These are phyloP conservation scores for Linnemannia elongata DNA, from an alignment of 192 early-diverging fungal genomes.

Conservation along the genomic window DNA sequence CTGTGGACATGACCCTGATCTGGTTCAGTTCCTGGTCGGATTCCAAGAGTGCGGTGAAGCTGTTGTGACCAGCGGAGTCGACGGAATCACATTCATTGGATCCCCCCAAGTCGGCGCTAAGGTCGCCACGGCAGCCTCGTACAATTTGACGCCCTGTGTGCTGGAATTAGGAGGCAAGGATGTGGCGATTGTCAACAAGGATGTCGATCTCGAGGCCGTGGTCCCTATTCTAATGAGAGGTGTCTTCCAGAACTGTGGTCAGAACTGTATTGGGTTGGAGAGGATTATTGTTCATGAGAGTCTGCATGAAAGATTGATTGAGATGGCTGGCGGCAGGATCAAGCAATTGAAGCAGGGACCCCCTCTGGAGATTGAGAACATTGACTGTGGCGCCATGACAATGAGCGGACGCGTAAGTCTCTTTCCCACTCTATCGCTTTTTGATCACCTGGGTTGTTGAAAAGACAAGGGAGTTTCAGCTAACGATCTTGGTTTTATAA, in stretches of 20 bases:
- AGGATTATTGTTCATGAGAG: slow-evolving; percentile 81
- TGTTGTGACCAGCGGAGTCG: slow-evolving; percentile 71
- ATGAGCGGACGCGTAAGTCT: slow-evolving; percentile 74
- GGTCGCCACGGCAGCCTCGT: slow-evolving; percentile 80
- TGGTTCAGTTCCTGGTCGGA: slow-evolving; percentile 85
- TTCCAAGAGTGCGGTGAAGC: slow-evolving; percentile 87
- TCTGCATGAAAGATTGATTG: slow-evolving; percentile 78
- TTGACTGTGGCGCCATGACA: slow-evolving; percentile 90
- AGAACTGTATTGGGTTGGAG: slow-evolving; percentile 94
- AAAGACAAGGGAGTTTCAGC: neutral
- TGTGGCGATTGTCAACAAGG: slow-evolving; percentile 83
- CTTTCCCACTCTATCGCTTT: slow-evolving; percentile 2
- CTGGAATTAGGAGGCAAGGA: slow-evolving; percentile 96
- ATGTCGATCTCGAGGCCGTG: slow-evolving; percentile 76
- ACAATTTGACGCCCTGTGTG: slow-evolving; percentile 82
- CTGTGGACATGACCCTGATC: slow-evolving; percentile 81
- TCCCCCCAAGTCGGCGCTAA: slow-evolving; percentile 85
- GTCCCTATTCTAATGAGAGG: slow-evolving; percentile 84
- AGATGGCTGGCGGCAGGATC: slow-evolving; percentile 71
- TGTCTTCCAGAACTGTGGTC: slow-evolving; percentile 89
- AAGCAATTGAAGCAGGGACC: slow-evolving; percentile 76
- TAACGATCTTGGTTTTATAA: neutral
- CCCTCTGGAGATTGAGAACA: slow-evolving; percentile 72
- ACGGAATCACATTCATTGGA: slow-evolving; percentile 91
- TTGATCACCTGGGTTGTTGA: neutral